phyloP scores from a whole-genome alignment of 2,329 filamentous ascomycete genomes.

The Graphilbum sp. region DNA sequence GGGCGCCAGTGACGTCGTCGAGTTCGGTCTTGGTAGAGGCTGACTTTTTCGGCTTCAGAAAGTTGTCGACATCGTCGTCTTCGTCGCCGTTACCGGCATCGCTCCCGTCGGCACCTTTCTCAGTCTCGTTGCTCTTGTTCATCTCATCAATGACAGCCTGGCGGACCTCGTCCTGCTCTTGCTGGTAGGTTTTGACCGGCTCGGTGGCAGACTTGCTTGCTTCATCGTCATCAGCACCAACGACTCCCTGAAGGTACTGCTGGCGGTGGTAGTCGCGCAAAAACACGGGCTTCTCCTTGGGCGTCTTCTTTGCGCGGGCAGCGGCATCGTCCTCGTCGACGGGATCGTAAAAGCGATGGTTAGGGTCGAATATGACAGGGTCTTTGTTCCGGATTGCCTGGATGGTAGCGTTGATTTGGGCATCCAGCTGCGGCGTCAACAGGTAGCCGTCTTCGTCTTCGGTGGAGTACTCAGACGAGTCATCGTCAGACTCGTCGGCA shows the following conservation, averaged over 20 bases:
- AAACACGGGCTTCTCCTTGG: conserved; percentile 66
- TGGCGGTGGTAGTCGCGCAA: conserved; percentile 83
- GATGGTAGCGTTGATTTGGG: conserved; percentile 73
- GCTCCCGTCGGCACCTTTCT: conserved; percentile 29
- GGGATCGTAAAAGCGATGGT: conserved; percentile 57
- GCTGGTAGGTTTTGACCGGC: conserved; percentile 40
- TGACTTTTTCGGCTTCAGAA: conserved; percentile 55
- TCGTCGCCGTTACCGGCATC: conserved; percentile 25
- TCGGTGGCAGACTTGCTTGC: conserved; percentile 10
- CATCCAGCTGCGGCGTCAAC: conserved; percentile 69
- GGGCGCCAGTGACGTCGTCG: conserved; percentile 26
- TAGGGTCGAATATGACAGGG: conserved; percentile 72
- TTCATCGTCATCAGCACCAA: conserved; percentile 37
- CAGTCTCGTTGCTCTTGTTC: conserved; percentile 26
- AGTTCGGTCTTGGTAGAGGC: conserved; percentile 9
- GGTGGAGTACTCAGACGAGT: conserved; percentile 53
- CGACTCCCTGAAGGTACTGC: conserved; percentile 61
- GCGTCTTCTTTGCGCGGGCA: conserved; percentile 30
- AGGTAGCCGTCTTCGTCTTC: conserved; percentile 87
- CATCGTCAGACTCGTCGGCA: conserved; percentile 29
- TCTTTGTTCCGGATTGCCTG: conserved; percentile 82
- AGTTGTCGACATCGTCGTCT: conserved; percentile 51
- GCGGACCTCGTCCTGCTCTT: conserved; percentile 79
- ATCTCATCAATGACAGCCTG: conserved; percentile 65
- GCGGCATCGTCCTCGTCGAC: conserved; percentile 25